Evolutionary conservation across 768 basidiomycete species (phyloP).

Genomic region (Tricholoma terreum): DNA sequence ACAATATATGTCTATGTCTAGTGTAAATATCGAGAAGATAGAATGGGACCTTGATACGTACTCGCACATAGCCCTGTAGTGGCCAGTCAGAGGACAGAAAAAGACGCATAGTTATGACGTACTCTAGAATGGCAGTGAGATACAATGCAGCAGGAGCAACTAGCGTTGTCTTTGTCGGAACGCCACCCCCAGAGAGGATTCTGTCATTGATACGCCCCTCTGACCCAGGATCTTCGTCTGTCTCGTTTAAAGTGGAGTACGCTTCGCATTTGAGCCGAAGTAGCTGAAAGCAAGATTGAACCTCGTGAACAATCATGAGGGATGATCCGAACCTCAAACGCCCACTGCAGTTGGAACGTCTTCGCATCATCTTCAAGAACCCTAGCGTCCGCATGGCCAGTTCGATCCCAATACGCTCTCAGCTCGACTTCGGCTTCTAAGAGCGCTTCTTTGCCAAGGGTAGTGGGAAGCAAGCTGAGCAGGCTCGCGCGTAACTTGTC

Average conservation of each 20-base stretch:
- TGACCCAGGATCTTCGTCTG: conserved; percentile 68
- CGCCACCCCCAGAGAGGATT: conserved; percentile 49
- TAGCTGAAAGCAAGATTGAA: conserved; percentile 41
- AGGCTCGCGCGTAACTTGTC: conserved; percentile 72
- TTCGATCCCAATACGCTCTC: conserved; percentile 84
- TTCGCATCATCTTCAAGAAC: conserved; percentile 48
- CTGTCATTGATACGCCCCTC: conserved; percentile 62
- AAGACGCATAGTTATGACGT: conserved; percentile 35
- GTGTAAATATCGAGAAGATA: conserved; percentile 5
- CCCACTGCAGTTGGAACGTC: conserved; percentile 69
- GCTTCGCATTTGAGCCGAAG: conserved; percentile 85
- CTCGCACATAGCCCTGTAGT: conserved; percentile 80
- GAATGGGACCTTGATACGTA: conserved; percentile 37
- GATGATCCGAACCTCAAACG: conserved; percentile 59
- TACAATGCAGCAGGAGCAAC: conserved; percentile 84
- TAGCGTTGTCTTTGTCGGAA: conserved; percentile 51
- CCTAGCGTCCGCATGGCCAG: conserved; percentile 32
- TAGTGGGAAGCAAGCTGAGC: conserved; percentile 69
- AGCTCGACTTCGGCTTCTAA: conserved; percentile 92
- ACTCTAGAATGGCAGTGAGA: conserved; percentile 92
- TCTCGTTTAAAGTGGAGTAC: conserved; percentile 81
- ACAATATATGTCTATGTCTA: conserved; percentile 67
- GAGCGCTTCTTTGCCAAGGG: conserved; percentile 87
- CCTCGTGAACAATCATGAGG: not conserved
- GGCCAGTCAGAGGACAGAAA: conserved; percentile 25